Conservation (phyloP, 495 filamentous ascomycete genomes). For the Cercophora sp. region DNA sequence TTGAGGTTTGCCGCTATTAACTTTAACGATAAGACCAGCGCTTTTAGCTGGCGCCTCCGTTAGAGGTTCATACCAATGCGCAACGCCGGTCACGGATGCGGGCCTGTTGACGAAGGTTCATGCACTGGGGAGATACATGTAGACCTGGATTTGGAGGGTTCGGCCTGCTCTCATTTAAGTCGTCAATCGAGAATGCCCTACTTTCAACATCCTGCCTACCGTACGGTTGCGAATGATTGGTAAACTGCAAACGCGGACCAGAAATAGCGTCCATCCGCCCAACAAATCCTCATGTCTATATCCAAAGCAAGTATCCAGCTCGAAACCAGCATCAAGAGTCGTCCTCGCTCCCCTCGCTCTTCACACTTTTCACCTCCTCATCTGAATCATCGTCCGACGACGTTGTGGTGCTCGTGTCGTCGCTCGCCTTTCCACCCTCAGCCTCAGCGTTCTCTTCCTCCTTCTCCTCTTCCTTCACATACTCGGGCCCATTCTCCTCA, state of each 20-base stretch:
- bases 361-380: neutral
- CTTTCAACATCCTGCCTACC: too few relatives aligned
- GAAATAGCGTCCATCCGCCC: too few relatives aligned
- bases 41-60: slow-evolving; percentile 4
- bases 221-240: too few relatives aligned
- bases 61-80: too few relatives aligned
- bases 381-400: slow-evolving; percentile 8
- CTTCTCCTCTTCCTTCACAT: neutral
- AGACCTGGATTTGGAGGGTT: too few relatives aligned
- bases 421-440: neutral
- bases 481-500: neutral
- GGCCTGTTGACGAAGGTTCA: too few relatives aligned
- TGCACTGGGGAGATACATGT: too few relatives aligned
- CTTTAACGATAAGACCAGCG: slow-evolving; percentile 9
- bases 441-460: neutral
- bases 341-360: slow-evolving; percentile 1
- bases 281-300: too few relatives aligned
- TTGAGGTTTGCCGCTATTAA: neutral
- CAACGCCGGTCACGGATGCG: too few relatives aligned
- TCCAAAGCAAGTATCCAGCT: neutral
- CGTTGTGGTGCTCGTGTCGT: slow-evolving; percentile 1
- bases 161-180: too few relatives aligned
- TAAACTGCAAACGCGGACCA: too few relatives aligned
- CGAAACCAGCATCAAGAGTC: neutral
- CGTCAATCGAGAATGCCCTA: too few relatives aligned